Conservation (phyloP, 2,329 filamentous ascomycete genomes). For the Diaporthe capsici region DNA sequence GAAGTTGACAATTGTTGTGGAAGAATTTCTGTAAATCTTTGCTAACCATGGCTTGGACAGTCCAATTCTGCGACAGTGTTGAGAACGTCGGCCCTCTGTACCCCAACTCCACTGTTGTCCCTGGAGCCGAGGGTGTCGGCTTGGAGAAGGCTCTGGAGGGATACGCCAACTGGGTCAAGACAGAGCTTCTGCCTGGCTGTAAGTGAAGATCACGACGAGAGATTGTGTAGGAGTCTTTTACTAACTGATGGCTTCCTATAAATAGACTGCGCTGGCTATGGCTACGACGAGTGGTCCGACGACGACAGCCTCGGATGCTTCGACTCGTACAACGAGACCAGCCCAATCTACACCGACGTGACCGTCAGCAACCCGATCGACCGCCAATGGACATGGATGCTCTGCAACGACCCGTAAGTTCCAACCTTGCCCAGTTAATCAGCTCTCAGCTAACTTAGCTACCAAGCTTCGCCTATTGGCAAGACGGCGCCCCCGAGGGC, state of each 20-base stretch:
- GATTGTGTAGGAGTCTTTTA: constrained; percentile 27
- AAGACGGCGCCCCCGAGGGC: constrained; percentile 60
- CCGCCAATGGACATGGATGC: constrained; percentile 69
- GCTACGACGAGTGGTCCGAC: constrained; percentile 60
- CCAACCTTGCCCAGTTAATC: not conserved
- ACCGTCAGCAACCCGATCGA: constrained; percentile 57
- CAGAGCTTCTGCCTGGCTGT: constrained; percentile 58
- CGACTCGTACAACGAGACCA: constrained; percentile 60
- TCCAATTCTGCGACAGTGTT: constrained; percentile 62
- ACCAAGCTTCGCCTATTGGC: constrained; percentile 55
- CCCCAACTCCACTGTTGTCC: constrained; percentile 59
- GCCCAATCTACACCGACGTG: constrained; percentile 56
- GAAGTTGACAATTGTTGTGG: constrained; percentile 46
- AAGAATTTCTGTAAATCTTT: constrained; percentile 36
- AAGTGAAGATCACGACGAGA: constrained; percentile 40
- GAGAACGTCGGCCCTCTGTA: constrained; percentile 60
- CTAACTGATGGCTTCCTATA: constrained; percentile 22
- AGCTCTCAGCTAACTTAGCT: not conserved
- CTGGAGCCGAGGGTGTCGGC: constrained; percentile 65
- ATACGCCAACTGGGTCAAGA: constrained; percentile 63
- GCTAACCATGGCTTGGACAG: constrained; percentile 56
- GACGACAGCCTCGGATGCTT: constrained; percentile 62
- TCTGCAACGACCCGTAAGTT: constrained; percentile 63
- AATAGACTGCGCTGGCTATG: constrained; percentile 53
- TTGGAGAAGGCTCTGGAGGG: constrained; percentile 65